Base-by-base conservation (phyloP, 257 asterid species). In the Gentiana dahurica region DNA sequence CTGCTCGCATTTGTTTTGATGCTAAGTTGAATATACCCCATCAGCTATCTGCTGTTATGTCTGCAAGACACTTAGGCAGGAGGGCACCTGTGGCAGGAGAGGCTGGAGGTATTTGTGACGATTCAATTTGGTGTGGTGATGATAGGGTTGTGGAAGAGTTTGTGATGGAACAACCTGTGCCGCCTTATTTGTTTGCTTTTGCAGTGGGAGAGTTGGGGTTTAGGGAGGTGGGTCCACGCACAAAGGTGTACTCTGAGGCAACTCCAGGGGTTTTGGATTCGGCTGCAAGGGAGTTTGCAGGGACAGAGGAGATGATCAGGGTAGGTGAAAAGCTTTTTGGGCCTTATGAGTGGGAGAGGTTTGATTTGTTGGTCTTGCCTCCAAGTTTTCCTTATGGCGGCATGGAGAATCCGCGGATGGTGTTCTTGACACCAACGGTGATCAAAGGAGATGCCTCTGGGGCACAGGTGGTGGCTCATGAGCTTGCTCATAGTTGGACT, bases 401-500 rank as follows among this genome's bases (percentile, higher is more conserved):
- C 47, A 91, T 91, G 98, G 98, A 91, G 74, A 91, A 91, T 62
- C 98, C 98, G 3, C 79, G 97, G 72, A 88, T 91, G 94, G 83
- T 75, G 53, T 91, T 87, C 69, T 72, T 91, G 87, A 83, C 98
- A 1, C 97, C 98, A 8, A 85, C 97, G 0, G 95, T 87, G 64
- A 91, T 87, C 38, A 91, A 87, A 63, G 98, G 98, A 53, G 97
- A 91, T 35, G 83, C 93, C 0, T 72, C 75, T 12, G 95, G 98
- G 1, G 92, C 88, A 0, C 95, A 85, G 81, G 81, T 91, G 43
- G 98, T 91, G 68, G 98, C 98, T 55, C 98, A 91, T 58, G 98
- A 91, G 74, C 93, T 91, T 41, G 98, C 97, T 35, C 98, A 91
- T 72, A 88, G 98, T 72, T 91, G 97, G 96, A 91, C 98, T 0